Base-by-base conservation (phyloP, 306 rosid genomes). In the Fragaria ananassa region DNA sequence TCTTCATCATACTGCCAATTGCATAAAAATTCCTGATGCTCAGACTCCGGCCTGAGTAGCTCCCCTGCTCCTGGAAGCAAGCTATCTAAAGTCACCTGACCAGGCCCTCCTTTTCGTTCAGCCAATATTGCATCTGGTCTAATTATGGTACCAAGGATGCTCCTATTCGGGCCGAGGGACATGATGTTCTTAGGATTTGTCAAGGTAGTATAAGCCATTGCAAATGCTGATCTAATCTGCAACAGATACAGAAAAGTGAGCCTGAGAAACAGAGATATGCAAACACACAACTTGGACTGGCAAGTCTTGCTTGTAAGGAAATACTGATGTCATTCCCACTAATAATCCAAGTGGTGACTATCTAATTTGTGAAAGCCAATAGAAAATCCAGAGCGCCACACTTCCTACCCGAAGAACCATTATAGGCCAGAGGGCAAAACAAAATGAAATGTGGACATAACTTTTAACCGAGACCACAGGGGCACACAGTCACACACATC, bases 21-120 rank as follows among this genome's bases (percentile, higher is more conserved):
- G 83, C 91, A 84, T 54, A 88, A 63, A 45, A 92, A 86, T 76
- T 83, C 96, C n/a, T 74, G 86, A 21, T 73, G 77, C 35, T 77
- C 87, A 45, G 61, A 70, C 23, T 79, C 85, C 8, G 57, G 78
- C 47, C 81, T 84, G 70, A 92, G 50, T 78, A 91, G 92, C 79
- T 92, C 88, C 15, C 97, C 93, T 23, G 97, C 99, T 76, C 99
- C 97, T 4, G 97, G 99, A 81, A 95, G 99, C 89, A 95, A 79
- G 82, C 86, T 91, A 77, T 79, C 68, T 68, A 90, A 89, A 66
- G 92, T 88, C 68, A 89, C 87, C 49, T 85, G 88, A 23, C 99
- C 96, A 5, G 71, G 85, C 21, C 97, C 97, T 19, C 97, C 97
- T 79, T 89, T 95, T 44, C 99, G 96, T 80, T 88, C 89, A 60